These are phyloP conservation scores for Ustilago nuda DNA, from an alignment of 1,284 basidiomycete species.

Conservation along the genomic window DNA sequence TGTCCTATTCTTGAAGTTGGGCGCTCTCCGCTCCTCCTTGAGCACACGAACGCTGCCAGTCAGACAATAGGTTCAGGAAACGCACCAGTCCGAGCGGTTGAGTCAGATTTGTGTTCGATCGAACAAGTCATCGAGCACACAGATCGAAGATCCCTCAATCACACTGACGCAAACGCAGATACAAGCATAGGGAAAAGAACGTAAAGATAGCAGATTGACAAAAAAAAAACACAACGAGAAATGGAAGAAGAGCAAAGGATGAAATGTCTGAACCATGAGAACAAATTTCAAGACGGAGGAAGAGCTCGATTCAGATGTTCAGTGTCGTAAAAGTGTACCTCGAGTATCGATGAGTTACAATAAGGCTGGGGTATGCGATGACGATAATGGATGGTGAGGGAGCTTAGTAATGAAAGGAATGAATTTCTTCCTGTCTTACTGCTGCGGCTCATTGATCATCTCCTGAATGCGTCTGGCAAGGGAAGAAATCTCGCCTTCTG, in stretches of 20 bases:
- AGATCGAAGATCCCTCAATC: background rate
- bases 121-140: background rate
- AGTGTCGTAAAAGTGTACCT: background rate
- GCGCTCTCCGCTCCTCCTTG: too few species aligned
- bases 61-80: too few species aligned
- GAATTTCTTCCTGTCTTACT: background rate
- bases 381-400: background rate
- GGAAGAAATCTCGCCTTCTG: conserved; percentile 65
- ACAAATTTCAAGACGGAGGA: too few species aligned
- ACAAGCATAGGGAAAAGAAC: background rate
- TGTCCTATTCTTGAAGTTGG: too few species aligned
- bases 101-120: background rate
- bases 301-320: too few species aligned
- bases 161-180: background rate
- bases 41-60: too few species aligned
- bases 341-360: background rate
- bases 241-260: background rate
- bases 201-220: background rate
- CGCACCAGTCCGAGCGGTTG: too few species aligned
- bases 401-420: background rate
- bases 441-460: conserved; percentile 57
- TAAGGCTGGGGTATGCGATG: conserved; percentile 9
- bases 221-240: background rate
- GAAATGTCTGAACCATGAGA: too few species aligned
- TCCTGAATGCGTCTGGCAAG: conserved; percentile 65